phyloP scores from a whole-genome alignment of 2,329 filamentous ascomycete species.

The Epichloe sylvatica region DNA sequence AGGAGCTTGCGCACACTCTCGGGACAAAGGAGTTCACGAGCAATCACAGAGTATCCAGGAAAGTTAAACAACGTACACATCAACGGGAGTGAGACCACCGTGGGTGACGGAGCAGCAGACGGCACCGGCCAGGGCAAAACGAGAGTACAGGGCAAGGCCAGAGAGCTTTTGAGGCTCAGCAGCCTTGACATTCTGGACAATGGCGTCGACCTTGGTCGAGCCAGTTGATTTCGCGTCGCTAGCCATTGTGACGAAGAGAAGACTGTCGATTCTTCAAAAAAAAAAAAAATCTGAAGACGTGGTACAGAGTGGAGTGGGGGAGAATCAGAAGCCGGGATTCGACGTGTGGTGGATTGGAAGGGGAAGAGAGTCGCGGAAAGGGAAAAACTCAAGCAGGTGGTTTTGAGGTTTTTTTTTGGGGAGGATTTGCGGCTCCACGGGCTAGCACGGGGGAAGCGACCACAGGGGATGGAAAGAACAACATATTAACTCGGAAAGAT shows the following conservation, averaged over 20 bases:
- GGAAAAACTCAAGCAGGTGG: conserved; percentile 1
- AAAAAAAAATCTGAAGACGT: conserved; percentile 1
- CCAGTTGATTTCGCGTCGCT: conserved; percentile 21
- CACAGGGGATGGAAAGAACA: neutral
- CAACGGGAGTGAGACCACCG: conserved; percentile 90
- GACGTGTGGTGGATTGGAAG: conserved; percentile 1
- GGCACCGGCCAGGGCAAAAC: conserved; percentile 93
- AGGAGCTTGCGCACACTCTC: neutral
- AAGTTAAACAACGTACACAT: conserved; percentile 75
- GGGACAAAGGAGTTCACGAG: neutral
- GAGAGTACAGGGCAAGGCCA: conserved; percentile 66
- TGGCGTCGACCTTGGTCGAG: conserved; percentile 31
- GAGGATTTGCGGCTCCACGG: neutral
- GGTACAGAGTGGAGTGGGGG: conserved; percentile 7
- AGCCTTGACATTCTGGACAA: conserved; percentile 28
- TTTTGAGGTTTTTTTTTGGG: neutral
- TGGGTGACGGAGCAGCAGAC: conserved; percentile 98
- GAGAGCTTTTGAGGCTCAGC: conserved; percentile 28
- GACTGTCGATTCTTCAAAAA: neutral
- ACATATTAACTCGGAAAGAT: conserved; percentile 4
- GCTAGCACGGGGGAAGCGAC: neutral
- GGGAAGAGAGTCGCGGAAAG: neutral
- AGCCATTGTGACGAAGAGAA: conserved; percentile 28
- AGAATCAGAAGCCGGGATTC: neutral
- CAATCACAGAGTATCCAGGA: neutral